Conservation (phyloP, 78 protist genomes). For the Protostelium mycophagum region DNA sequence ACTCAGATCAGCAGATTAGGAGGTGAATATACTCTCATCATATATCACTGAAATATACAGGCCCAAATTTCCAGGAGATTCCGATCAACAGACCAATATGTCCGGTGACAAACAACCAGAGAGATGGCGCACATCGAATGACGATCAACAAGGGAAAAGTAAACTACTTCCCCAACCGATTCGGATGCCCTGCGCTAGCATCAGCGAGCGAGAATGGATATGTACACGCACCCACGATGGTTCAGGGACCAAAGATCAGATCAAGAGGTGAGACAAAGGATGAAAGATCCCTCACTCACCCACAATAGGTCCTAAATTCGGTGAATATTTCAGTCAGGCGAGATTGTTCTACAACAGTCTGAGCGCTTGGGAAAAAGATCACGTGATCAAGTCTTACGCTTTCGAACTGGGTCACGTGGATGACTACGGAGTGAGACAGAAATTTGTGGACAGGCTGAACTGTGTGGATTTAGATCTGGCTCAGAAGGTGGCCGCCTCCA, state of each 20-base stretch:
- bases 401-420: constrained; percentile 11
- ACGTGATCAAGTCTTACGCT: constrained; percentile 11
- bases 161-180: constrained; percentile 18
- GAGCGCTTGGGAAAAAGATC: constrained; percentile 12
- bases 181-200: constrained; percentile 3
- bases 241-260: constrained; percentile 4
- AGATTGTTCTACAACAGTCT: constrained; percentile 20
- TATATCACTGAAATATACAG: constrained; percentile 12
- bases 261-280: no score
- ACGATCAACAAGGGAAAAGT: constrained; percentile 12
- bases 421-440: background rate
- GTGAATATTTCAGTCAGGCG: constrained; percentile 24
- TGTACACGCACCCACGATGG: constrained; percentile 1
- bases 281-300: no score
- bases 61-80: constrained; percentile 49
- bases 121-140: constrained; percentile 26
- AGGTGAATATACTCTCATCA: background rate
- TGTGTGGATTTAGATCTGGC: background rate
- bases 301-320: constrained; percentile 12
- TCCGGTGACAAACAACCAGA: constrained; percentile 37
- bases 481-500: background rate
- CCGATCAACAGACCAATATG: constrained; percentile 41
- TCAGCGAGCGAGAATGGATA: background rate
- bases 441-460: background rate
- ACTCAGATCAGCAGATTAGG: constrained; percentile 36